Percentiles rank a stretch among this genome's conserved stretches.
phyloP scores from a whole-genome alignment of 2,329 filamentous ascomycete genomes.

The Didymella glomerata region DNA sequence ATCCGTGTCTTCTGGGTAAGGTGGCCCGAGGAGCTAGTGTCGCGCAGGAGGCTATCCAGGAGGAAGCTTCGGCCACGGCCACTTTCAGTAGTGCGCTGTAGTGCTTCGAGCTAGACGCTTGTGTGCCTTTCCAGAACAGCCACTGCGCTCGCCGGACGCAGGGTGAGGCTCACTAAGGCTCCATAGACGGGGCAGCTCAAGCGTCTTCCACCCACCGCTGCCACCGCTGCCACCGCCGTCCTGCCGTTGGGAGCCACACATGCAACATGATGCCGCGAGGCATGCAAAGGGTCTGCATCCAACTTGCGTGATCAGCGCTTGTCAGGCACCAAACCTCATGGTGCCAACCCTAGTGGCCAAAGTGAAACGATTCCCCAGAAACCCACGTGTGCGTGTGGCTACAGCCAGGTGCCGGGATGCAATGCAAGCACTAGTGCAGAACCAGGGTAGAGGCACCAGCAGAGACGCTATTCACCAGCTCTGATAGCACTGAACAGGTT shows the following conservation, averaged over 20 bases:
- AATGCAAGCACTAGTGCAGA: constrained; percentile 39
- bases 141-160: constrained; percentile 28
- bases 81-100: constrained; percentile 25
- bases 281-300: constrained; percentile 20
- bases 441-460: constrained; percentile 33
- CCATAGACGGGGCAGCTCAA: constrained; percentile 11
- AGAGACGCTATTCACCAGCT: constrained; percentile 42
- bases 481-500: constrained; percentile 42
- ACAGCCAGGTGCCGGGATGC: constrained; percentile 42
- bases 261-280: constrained; percentile 10
- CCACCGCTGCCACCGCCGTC: constrained; percentile 32
- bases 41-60: constrained; percentile 13
- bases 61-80: constrained; percentile 28
- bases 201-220: constrained; percentile 15
- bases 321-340: constrained; percentile 32
- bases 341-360: constrained; percentile 35
- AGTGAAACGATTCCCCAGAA: constrained; percentile 52
- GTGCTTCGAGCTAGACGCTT: constrained; percentile 29
- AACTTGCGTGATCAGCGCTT: constrained; percentile 29
- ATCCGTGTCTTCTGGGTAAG: constrained; percentile 28
- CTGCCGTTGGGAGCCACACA: constrained; percentile 21
- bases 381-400: constrained; percentile 49
- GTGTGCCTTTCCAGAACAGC: constrained; percentile 37
- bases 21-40: constrained; percentile 33
- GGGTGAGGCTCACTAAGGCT: constrained; percentile 25